phyloP scores from a whole-genome alignment of 352 stramenopile species.

The Phytophthora citricola region DNA sequence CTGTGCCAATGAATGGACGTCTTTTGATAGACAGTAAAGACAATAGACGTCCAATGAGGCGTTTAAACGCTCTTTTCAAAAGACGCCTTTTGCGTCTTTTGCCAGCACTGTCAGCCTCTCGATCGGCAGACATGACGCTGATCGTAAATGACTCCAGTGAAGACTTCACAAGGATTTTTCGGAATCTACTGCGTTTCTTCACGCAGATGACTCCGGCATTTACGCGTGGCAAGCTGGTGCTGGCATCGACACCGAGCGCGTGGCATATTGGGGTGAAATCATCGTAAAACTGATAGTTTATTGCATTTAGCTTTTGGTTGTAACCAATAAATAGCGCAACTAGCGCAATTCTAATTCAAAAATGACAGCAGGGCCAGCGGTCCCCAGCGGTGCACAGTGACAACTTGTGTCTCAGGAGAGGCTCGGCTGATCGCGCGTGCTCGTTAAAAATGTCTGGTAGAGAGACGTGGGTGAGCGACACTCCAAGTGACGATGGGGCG shows the following conservation, averaged over 20 bases:
- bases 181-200: constrained; percentile 7
- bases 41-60: no score
- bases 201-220: constrained; percentile 3
- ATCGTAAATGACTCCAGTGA: neutral
- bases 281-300: constrained; percentile 11
- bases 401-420: constrained; percentile 22
- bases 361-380: constrained; percentile 1
- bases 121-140: neutral
- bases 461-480: constrained; percentile 13
- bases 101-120: no score
- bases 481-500: constrained; percentile 9
- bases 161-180: constrained; percentile 5
- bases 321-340: constrained; percentile 37
- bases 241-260: neutral
- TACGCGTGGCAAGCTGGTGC: constrained; percentile 3
- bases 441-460: constrained; percentile 5
- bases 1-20: no score
- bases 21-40: no score
- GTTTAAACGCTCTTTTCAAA: no score
- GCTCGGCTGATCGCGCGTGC: neutral
- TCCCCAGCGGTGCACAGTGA: constrained; percentile 1
- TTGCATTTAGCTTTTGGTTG: constrained; percentile 27
- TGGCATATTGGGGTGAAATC: neutral
- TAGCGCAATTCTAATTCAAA: constrained; percentile 31
- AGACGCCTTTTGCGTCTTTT: no score